Percentiles rank a stretch among this genome's conserved stretches.
Conservation (phyloP, 345 rosid species). For the Melaleuca alternifolia region DNA sequence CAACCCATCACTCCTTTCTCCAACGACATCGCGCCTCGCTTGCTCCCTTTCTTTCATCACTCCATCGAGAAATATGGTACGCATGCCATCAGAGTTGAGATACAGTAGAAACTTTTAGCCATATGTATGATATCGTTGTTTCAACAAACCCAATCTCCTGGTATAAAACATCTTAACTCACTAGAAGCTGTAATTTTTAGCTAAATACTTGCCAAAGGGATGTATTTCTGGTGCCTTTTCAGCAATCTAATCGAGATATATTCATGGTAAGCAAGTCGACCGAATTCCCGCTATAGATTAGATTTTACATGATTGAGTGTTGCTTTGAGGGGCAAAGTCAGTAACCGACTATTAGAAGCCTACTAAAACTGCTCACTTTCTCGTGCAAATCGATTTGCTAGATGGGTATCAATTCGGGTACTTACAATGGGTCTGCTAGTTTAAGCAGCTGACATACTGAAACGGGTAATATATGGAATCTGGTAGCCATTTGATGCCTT, state of each 20-base stretch:
- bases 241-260: neutral
- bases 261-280: neutral
- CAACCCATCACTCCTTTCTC: neutral
- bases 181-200: neutral
- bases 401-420: neutral
- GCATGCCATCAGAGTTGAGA: neutral
- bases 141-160: rapidly evolving
- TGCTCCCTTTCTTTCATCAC: neutral
- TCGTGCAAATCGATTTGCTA: neutral
- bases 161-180: neutral
- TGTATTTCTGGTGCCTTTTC: neutral
- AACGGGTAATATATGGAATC: neutral
- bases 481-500: neutral
- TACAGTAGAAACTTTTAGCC: neutral
- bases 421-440: neutral
- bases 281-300: neutral
- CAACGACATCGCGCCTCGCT: neutral
- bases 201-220: neutral
- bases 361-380: neutral
- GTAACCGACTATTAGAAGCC: neutral
- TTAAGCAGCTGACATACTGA: neutral
- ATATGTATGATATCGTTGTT: neutral
- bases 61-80: neutral
- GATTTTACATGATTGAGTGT: neutral
- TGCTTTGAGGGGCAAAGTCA: neutral